These are phyloP conservation scores for Acacia concinna DNA, from an alignment of 331 rosid species.

Conservation along the genomic window DNA sequence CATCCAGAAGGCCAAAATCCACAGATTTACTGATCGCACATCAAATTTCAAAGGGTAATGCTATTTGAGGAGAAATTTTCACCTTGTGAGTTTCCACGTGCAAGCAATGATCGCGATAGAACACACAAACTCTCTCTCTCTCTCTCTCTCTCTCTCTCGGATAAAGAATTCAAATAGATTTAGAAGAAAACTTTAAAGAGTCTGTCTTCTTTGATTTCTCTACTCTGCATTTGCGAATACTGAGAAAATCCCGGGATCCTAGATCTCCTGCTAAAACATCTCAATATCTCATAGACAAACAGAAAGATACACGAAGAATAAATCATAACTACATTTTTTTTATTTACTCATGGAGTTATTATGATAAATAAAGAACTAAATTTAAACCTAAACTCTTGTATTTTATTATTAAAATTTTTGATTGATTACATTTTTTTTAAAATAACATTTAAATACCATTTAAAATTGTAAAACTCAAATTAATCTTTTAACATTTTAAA, in stretches of 20 bases:
- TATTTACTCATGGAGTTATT: background rate
- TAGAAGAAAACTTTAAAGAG: background rate
- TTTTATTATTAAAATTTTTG: background rate
- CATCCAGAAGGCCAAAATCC: slow-evolving; percentile 24
- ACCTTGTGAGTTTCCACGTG: slow-evolving; percentile 60
- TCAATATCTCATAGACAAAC: slow-evolving; percentile 33
- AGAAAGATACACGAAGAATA: background rate
- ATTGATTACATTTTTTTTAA: background rate
- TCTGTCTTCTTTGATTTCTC: background rate
- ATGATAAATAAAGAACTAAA: background rate
- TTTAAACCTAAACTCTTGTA: background rate
- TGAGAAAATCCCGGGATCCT: slow-evolving; percentile 35
- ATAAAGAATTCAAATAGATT: slow-evolving; percentile 16
- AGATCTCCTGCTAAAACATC: slow-evolving; percentile 40
- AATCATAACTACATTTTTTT: background rate
- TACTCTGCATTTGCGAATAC: background rate
- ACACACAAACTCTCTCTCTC: slow-evolving; percentile 19
- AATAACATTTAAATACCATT: too few species aligned
- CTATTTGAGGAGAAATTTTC: slow-evolving; percentile 39
- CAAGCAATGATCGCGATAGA: slow-evolving; percentile 55
- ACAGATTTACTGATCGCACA: slow-evolving; percentile 35
- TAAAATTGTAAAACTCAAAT: too few species aligned
- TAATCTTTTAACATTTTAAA: too few species aligned
- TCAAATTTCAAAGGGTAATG: slow-evolving; percentile 34
- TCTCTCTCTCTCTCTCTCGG: slow-evolving; percentile 14